Percentiles rank a stretch among this genome's conserved stretches.
phyloP scores from a whole-genome alignment of 2,329 filamentous ascomycete species.

The Neodidymelliopsis sp. region DNA sequence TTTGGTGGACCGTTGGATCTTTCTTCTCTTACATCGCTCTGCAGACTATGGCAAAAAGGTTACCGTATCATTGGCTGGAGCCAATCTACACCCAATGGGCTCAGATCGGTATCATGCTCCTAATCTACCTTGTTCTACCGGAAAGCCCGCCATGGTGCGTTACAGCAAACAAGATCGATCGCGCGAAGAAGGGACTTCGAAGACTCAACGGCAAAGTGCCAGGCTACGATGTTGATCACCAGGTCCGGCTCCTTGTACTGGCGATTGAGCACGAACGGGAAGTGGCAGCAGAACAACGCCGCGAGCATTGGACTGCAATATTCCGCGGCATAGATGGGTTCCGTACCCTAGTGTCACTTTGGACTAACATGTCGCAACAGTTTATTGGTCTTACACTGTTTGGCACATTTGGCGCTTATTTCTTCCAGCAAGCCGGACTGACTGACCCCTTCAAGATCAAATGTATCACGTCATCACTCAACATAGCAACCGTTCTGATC shows the following conservation, averaged over 20 bases:
- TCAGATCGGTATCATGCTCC: constrained; percentile 52
- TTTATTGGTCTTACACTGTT: constrained; percentile 52
- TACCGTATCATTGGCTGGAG: not conserved
- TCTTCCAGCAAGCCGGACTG: constrained; percentile 32
- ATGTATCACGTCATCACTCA: not conserved
- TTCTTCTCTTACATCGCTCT: constrained; percentile 55
- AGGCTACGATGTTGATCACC: constrained; percentile 4
- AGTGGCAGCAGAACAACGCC: constrained; percentile 36
- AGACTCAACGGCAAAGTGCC: constrained; percentile 29
- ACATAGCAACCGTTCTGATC: not conserved
- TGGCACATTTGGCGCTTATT: constrained; percentile 52
- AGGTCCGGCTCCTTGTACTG: not conserved
- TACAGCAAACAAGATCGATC: constrained; percentile 14
- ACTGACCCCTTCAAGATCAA: constrained; percentile 16
- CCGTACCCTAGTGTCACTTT: constrained; percentile 49
- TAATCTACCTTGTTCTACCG: constrained; percentile 51
- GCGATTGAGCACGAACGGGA: constrained; percentile 41
- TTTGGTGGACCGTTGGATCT: constrained; percentile 55
- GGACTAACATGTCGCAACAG: constrained; percentile 53
- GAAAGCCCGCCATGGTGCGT: constrained; percentile 51
- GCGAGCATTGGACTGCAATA: constrained; percentile 39
- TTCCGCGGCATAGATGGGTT: constrained; percentile 51
- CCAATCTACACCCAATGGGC: constrained; percentile 48
- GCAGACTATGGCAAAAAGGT: constrained; percentile 36
- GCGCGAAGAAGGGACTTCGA: constrained; percentile 41